These are phyloP conservation scores for Xylaria palmicola DNA, from an alignment of 495 filamentous ascomycete species.

Conservation along the genomic window DNA sequence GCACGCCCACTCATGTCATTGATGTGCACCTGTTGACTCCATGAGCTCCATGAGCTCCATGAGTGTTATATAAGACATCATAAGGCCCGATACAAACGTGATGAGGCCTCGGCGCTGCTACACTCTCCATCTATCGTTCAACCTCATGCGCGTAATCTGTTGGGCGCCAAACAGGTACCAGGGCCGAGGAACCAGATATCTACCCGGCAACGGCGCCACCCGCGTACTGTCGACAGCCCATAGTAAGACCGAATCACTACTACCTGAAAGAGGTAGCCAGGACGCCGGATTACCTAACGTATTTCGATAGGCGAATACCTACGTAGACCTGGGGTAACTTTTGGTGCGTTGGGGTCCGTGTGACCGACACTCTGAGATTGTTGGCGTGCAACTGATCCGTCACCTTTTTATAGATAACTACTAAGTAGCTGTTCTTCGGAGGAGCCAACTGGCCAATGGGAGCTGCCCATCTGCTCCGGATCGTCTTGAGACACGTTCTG, in stretches of 20 bases:
- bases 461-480: not conserved
- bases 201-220: not conserved
- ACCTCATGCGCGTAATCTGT: not conserved
- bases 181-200: not conserved
- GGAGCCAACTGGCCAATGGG: not conserved
- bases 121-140: not conserved
- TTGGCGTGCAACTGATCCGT: not conserved
- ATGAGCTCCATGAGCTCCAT: not conserved
- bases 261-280: too few relatives aligned
- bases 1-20: slow-evolving; percentile 8
- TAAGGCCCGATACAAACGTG: not conserved
- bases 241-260: not conserved
- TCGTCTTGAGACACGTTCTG: not conserved
- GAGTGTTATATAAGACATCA: not conserved
- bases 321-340: not conserved
- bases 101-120: not conserved
- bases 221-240: not conserved
- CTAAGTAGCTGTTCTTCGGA: not conserved
- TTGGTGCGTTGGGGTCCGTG: not conserved
- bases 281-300: too few relatives aligned
- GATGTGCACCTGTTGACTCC: slow-evolving; percentile 14
- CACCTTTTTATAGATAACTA: not conserved
- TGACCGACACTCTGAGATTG: not conserved
- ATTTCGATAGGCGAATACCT: not conserved
- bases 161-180: too few relatives aligned